Evolutionary conservation across 495 filamentous ascomycete genomes (phyloP), one percentile per base, ranked within the genome.

Genomic region (Hypoxylon intermedium): DNA sequence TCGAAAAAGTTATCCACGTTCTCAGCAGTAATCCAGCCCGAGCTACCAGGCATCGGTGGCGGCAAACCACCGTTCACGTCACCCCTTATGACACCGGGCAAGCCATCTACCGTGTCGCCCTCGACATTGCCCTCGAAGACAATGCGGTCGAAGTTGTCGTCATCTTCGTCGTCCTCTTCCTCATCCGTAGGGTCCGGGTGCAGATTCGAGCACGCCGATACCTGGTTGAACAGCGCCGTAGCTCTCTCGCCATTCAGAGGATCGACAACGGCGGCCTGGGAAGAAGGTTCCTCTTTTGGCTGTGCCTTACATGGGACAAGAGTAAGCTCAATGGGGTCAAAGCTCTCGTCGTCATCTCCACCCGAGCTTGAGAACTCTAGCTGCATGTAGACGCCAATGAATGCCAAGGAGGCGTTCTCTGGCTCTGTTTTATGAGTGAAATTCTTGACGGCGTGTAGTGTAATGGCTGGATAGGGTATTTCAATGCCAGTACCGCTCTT

Each of bases 1-100:
- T 84, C 79, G 60, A 84, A 84, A 47, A 72, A 96, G 67, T 97
- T 85, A 45, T 87, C 81, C 70, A 96, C 89, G 73, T 98, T 98
- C 49, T 97, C 94, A 11, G 92, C 89, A 13, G 94, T 98, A 60
- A 98, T 97, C 94, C 94, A 98, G 2, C 92, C 92, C 0, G 85
- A 86, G 67, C 91, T 93, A 9, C 93, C 92, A 1, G 89, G 90
- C 71, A 94, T 82, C 3, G 89, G 86, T 9, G 89, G 87, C 34
- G 89, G 89, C 26, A 93, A 63, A 31, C 82, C 84, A 4, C 85
- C 83, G 58, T 79, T 75, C 28, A 53, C 54, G 19, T 67, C 68
- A 19, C 77, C 75, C 38, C 60, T 58, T 57, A 77, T 71, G 13
- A 77, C 79, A 33, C 82, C 77, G 13, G 72, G 70, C 45, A 80